Base-by-base conservation (phyloP, 2,329 filamentous ascomycete genomes). In the Sphaerulina musiva region DNA sequence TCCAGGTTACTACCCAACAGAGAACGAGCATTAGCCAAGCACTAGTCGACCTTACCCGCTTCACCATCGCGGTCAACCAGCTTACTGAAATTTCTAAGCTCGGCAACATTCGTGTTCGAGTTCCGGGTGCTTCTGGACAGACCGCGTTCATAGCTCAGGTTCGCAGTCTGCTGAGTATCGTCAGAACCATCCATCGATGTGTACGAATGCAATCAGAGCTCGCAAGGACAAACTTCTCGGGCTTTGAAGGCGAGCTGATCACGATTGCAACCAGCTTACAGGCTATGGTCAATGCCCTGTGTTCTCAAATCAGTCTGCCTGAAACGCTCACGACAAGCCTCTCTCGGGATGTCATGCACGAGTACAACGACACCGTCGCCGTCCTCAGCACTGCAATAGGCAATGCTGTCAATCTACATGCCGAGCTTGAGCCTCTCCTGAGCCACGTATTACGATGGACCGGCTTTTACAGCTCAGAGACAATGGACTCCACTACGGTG, bases 1-100 rank as follows among this genome's bases (percentile, higher is more conserved):
- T 97, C 31, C 78, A 85, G 55, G 73, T 54, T 0, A 55, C 56
- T 10, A 51, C 62, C 5, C 42, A 51, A 17, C 63, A 67, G 54
- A 61, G 61, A 20, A 11, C 10, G n/a, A 38, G 31, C 6, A 41
- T 62, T 9, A 34, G 40, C 6, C 23, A 39, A 11, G 38, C 54
- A n/a, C 42, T 60, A 11, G 32, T 23, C 42, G 38, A 49, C 14
- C 32, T 54, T 2, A 31, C 40, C 4, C 11, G 29, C 9, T 43
- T 62, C 20, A 29, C 50, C 11, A 48, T 23, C 11, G 51, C 45
- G 7, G 10, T 61, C 17, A 48, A 51, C n/a, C 42, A 56, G 41
- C 48, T 61, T 9, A 29, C 43, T 7, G 38, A 49, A n/a, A 23
- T 59, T 32, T 26, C 53, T 34, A 38, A 57, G 12, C 50, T 38